Conservation (phyloP, 768 basidiomycete genomes). For the Russula compacta region DNA sequence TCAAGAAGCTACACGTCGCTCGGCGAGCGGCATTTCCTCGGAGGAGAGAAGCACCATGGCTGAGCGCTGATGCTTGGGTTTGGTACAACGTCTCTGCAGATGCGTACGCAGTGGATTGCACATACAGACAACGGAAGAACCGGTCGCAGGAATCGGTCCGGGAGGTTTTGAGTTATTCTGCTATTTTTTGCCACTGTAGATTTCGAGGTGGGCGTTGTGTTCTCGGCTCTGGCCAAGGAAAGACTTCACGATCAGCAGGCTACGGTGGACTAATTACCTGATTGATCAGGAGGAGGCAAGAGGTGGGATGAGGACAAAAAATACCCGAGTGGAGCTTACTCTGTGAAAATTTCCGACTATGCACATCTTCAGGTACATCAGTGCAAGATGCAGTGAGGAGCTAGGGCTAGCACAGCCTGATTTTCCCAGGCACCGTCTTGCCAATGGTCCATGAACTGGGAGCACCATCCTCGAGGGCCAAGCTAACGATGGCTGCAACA, state of each 20-base stretch:
- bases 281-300: not conserved
- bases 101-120: slow-evolving; percentile 19
- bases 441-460: slow-evolving; percentile 10
- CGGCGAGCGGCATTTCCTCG: slow-evolving; percentile 27
- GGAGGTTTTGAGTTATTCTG: slow-evolving; percentile 24
- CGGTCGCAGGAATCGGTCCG: slow-evolving; percentile 24
- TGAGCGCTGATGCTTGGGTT: not conserved
- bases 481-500: slow-evolving; percentile 1
- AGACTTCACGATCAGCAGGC: slow-evolving; percentile 5
- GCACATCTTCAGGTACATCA: not conserved
- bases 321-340: not conserved
- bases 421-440: slow-evolving; percentile 2
- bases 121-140: slow-evolving; percentile 29
- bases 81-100: slow-evolving; percentile 6
- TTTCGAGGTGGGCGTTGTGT: slow-evolving; percentile 14
- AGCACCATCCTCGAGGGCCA: slow-evolving; percentile 1
- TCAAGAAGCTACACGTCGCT: slow-evolving; percentile 54
- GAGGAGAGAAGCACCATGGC: slow-evolving; percentile 1
- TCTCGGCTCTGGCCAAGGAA: slow-evolving; percentile 15
- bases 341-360: slow-evolving; percentile 1
- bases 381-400: not conserved
- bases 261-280: not conserved
- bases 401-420: not conserved
- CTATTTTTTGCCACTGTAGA: not conserved
- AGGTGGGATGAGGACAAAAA: slow-evolving; percentile 9